These are phyloP conservation scores for Fusarium sp. DNA, from an alignment of 2,329 filamentous ascomycete genomes.

Conservation along the genomic window DNA sequence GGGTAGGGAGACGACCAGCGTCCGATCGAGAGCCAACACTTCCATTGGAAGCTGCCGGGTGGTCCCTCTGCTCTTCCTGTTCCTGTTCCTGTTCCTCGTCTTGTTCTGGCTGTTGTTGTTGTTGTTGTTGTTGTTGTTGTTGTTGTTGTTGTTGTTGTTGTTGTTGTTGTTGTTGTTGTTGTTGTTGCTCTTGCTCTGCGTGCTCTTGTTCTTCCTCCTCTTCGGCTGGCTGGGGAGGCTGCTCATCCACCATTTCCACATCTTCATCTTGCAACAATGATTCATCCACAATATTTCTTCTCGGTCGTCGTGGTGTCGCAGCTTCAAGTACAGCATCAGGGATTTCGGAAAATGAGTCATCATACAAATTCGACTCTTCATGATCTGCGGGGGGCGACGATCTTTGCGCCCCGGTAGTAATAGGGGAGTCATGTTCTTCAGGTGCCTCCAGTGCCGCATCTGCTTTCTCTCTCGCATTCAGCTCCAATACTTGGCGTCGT, in stretches of 20 bases:
- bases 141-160: no score
- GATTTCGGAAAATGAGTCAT: constrained; percentile 69
- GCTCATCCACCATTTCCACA: constrained; percentile 23
- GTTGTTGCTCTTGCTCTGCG: constrained; percentile 10
- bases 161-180: constrained; percentile 17
- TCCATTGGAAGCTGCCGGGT: constrained; percentile 41
- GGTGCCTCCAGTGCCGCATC: constrained; percentile 12
- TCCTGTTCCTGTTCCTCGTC: constrained; percentile 22
- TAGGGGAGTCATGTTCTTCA: constrained; percentile 10
- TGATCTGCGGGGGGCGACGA: constrained; percentile 29
- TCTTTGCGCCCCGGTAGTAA: constrained; percentile 8
- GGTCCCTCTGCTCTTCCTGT: constrained; percentile 16
- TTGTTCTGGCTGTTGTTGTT: constrained; percentile 18
- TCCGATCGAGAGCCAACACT: constrained; percentile 51
- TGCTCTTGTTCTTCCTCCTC: constrained; percentile 14
- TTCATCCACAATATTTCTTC: neutral
- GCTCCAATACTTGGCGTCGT: constrained; percentile 48
- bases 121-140: no score
- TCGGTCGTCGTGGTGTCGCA: constrained; percentile 55
- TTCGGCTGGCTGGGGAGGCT: constrained; percentile 5
- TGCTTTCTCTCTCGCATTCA: constrained; percentile 39
- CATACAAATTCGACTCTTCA: constrained; percentile 53
- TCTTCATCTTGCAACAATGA: constrained; percentile 15
- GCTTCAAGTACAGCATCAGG: constrained; percentile 61
- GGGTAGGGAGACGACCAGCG: constrained; percentile 61